Percentiles rank a stretch among this genome's conserved stretches.
Evolutionary conservation across 257 asterid species (phyloP).

Genomic region (Osmanthus fragrans): DNA sequence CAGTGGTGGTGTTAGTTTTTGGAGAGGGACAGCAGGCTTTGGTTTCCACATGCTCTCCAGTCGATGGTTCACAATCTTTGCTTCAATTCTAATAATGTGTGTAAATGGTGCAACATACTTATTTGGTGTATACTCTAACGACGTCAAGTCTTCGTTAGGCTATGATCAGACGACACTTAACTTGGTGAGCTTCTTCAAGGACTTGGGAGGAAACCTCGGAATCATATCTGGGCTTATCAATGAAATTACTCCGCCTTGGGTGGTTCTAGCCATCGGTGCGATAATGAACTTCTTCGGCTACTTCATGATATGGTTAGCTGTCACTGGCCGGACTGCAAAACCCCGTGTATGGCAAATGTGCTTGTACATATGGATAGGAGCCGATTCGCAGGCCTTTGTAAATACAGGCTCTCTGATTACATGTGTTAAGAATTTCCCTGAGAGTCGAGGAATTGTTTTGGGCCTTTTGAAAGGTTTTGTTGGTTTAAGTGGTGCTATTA

Average conservation of each 20-base stretch:
- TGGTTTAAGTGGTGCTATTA: slow-evolving; percentile 28
- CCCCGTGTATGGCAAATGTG: slow-evolving; percentile 27
- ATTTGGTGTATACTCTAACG: slow-evolving; percentile 24
- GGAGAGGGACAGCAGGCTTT: background rate
- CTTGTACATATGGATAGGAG: slow-evolving; percentile 27
- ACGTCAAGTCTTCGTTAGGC: slow-evolving; percentile 17
- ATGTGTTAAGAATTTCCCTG: slow-evolving; percentile 25
- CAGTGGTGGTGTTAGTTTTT: background rate
- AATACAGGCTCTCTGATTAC: slow-evolving; percentile 27
- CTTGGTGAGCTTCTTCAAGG: slow-evolving; percentile 28
- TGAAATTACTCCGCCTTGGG: slow-evolving; percentile 27
- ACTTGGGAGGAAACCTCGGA: slow-evolving; percentile 29
- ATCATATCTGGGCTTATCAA: slow-evolving; percentile 25
- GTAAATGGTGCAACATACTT: slow-evolving; percentile 28
- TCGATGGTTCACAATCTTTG: slow-evolving; percentile 28
- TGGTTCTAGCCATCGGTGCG: slow-evolving; percentile 20
- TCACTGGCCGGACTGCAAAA: background rate
- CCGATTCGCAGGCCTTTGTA: slow-evolving; percentile 27
- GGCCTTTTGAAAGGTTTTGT: slow-evolving; percentile 29
- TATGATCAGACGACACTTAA: slow-evolving; percentile 27
- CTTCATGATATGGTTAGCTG: slow-evolving; percentile 32
- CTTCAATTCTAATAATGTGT: slow-evolving; percentile 22
- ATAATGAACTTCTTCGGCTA: slow-evolving; percentile 27
- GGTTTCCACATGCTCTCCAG: slow-evolving; percentile 19
- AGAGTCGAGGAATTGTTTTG: slow-evolving; percentile 26